Conservation (phyloP, 805 yeast genomes). For the Kodamaea hsintzibuensis region DNA sequence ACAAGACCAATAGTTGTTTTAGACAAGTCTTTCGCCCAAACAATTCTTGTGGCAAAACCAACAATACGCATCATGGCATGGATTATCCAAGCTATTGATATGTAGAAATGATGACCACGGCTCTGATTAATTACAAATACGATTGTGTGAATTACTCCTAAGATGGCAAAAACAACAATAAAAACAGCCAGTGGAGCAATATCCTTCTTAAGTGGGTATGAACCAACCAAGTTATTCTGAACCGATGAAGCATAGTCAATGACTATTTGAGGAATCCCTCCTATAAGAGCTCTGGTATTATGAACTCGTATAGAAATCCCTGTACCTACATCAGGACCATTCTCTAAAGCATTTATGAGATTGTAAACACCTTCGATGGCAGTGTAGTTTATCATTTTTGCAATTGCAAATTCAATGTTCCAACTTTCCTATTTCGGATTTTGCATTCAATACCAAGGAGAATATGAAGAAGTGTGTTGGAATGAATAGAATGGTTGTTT, state of each 20-base stretch:
- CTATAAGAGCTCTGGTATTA: background rate
- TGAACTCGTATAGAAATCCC: conserved; percentile 31
- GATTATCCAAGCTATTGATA: conserved; percentile 14
- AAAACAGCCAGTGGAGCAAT: conserved; percentile 16
- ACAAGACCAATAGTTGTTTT: conserved; percentile 13
- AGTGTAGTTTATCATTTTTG: conserved; percentile 2
- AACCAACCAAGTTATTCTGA: conserved; percentile 16
- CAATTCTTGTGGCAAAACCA: conserved; percentile 14
- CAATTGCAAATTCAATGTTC: background rate
- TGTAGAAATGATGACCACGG: conserved; percentile 18
- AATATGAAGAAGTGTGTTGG: background rate
- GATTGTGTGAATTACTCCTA: conserved; percentile 10
- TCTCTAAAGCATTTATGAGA: conserved; percentile 23
- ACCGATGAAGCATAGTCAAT: conserved; percentile 5
- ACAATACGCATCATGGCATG: conserved; percentile 12
- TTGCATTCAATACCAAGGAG: background rate
- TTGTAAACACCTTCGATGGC: conserved; percentile 14
- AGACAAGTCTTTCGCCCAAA: conserved; percentile 11
- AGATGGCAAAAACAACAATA: conserved; percentile 10
- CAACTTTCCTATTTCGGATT: background rate
- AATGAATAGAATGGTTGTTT: background rate
- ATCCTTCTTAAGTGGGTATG: conserved; percentile 14
- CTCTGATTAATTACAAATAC: conserved; percentile 13
- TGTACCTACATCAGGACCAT: conserved; percentile 53
- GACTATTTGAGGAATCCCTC: conserved; percentile 8